These are phyloP conservation scores for Orbilia brochopaga DNA, from an alignment of 2,329 filamentous ascomycete species.

Conservation along the genomic window DNA sequence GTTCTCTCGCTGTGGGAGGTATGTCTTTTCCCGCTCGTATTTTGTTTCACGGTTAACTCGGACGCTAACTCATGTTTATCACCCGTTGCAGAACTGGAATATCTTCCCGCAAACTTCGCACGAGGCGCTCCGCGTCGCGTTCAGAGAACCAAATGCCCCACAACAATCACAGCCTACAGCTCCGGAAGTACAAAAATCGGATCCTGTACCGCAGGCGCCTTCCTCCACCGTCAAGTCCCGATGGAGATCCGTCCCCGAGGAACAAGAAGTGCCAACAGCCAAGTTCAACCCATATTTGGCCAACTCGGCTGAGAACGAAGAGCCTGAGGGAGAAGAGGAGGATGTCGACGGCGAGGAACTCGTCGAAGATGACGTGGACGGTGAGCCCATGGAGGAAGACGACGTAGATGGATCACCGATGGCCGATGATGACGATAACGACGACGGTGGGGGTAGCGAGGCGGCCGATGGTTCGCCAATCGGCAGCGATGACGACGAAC, in stretches of 20 bases:
- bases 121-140: slow-evolving; percentile 71
- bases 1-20: slow-evolving; percentile 73
- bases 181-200: slow-evolving; percentile 14
- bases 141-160: slow-evolving; percentile 71
- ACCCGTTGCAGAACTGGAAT: slow-evolving; percentile 60
- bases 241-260: slow-evolving; percentile 39
- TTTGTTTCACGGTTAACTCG: not conserved
- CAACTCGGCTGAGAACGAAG: slow-evolving; percentile 58
- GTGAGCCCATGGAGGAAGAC: slow-evolving; percentile 55
- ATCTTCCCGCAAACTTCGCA: slow-evolving; percentile 76
- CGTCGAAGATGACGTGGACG: slow-evolving; percentile 53
- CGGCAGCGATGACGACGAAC: slow-evolving; percentile 61
- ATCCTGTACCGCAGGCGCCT: slow-evolving; percentile 10
- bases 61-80: slow-evolving; percentile 21
- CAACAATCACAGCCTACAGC: slow-evolving; percentile 14
- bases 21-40: slow-evolving; percentile 18
- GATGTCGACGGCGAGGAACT: slow-evolving; percentile 55
- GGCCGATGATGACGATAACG: slow-evolving; percentile 56
- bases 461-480: slow-evolving; percentile 60
- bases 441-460: slow-evolving; percentile 55
- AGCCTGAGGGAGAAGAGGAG: slow-evolving; percentile 59
- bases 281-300: slow-evolving; percentile 58
- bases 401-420: slow-evolving; percentile 53
- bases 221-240: slow-evolving; percentile 30
- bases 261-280: slow-evolving; percentile 57